phyloP scores from a whole-genome alignment of 2,329 filamentous ascomycete genomes.

The Metarhizium brunneum region DNA sequence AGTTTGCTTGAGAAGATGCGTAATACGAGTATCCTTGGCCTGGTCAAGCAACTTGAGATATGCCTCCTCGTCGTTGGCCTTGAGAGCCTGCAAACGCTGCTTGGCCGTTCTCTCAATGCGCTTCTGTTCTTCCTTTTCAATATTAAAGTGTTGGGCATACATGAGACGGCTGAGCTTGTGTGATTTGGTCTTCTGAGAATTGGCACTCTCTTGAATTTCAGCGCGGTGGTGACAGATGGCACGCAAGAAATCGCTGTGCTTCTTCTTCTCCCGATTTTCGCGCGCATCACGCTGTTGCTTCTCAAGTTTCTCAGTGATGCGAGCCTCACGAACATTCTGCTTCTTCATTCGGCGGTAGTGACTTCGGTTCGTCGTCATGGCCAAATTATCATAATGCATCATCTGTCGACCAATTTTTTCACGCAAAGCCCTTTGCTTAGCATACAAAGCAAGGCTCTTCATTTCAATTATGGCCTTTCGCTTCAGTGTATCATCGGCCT shows the following conservation, averaged over 20 bases:
- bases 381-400: slow-evolving; percentile 90
- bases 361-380: slow-evolving; percentile 91
- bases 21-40: slow-evolving; percentile 98
- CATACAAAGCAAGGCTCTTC: slow-evolving; percentile 80
- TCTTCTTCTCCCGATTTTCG: slow-evolving; percentile 95
- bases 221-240: slow-evolving; percentile 75
- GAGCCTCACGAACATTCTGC: slow-evolving; percentile 86
- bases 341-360: slow-evolving; percentile 94
- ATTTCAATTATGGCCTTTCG: slow-evolving; percentile 89
- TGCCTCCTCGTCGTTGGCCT: slow-evolving; percentile 98
- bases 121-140: slow-evolving; percentile 99
- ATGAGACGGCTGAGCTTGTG: slow-evolving; percentile 86
- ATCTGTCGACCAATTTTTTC: slow-evolving; percentile 85
- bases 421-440: slow-evolving; percentile 78
- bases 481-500: slow-evolving; percentile 75
- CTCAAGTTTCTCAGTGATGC: slow-evolving; percentile 97
- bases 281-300: slow-evolving; percentile 96
- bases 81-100: slow-evolving; percentile 97
- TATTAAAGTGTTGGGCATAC: slow-evolving; percentile 83
- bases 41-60: slow-evolving; percentile 97
- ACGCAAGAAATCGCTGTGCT: slow-evolving; percentile 84
- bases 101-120: slow-evolving; percentile 95
- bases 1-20: slow-evolving; percentile 90
- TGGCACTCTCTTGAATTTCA: slow-evolving; percentile 62
- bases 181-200: slow-evolving; percentile 61